These are phyloP conservation scores for Calocybe cyanea DNA, from an alignment of 768 basidiomycete species.

Conservation along the genomic window DNA sequence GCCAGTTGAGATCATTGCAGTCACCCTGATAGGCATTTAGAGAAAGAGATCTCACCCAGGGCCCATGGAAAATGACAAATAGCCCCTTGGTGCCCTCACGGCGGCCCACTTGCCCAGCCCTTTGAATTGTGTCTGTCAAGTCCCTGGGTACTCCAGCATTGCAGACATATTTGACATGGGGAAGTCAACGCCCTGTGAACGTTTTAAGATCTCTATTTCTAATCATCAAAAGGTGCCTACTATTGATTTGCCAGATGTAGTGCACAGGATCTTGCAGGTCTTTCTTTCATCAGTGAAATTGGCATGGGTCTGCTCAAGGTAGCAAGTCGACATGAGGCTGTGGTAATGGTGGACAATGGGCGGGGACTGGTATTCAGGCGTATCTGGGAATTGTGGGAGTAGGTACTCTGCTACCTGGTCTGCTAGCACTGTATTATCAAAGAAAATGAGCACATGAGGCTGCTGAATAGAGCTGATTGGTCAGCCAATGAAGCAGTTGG, in stretches of 20 bases:
- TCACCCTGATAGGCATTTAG: background rate
- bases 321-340: constrained; percentile 23
- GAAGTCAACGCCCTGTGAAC: constrained; percentile 19
- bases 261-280: constrained; percentile 19
- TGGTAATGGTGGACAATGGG: constrained; percentile 24
- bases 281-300: constrained; percentile 16
- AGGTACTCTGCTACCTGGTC: constrained; percentile 4
- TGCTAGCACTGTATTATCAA: constrained; percentile 1
- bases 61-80: constrained; percentile 16
- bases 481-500: constrained; percentile 18
- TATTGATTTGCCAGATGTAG: constrained; percentile 20
- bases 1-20: constrained; percentile 1
- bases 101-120: constrained; percentile 16
- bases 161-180: constrained; percentile 20
- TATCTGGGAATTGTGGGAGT: constrained; percentile 12
- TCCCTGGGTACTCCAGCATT: constrained; percentile 13
- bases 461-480: constrained; percentile 13
- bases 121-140: constrained; percentile 15
- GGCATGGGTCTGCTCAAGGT: constrained; percentile 15
- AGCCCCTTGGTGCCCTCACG: constrained; percentile 4
- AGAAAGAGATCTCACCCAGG: constrained; percentile 10
- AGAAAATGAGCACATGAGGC: constrained; percentile 16
- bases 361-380: background rate
- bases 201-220: background rate
- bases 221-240: constrained; percentile 12